Evolutionary conservation across 139 green algal species (phyloP).

Genomic region (Gonium pectorale): DNA sequence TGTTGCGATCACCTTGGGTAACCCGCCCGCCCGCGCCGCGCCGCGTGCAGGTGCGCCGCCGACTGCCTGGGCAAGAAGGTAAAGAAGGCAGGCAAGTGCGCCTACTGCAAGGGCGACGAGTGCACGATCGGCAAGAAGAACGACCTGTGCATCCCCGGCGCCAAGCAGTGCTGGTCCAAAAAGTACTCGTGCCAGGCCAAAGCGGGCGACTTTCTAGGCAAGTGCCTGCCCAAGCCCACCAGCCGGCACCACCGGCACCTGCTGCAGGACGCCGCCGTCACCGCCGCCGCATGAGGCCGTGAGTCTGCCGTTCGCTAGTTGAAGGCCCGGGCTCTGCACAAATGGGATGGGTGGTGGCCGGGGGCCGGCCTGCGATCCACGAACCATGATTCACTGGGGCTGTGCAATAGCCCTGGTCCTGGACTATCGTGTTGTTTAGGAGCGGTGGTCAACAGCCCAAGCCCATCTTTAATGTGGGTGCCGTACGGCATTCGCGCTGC

Average conservation of each 20-base stretch:
- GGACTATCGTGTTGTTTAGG: too few relatives aligned
- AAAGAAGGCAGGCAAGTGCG: conserved; percentile 13
- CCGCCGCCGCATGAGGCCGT: too few relatives aligned
- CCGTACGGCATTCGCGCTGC: too few relatives aligned
- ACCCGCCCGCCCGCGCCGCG: not conserved
- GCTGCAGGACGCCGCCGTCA: not conserved
- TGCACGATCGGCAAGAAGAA: not conserved
- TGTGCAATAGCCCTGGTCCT: too few relatives aligned
- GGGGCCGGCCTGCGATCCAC: too few relatives aligned
- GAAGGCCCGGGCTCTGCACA: too few relatives aligned
- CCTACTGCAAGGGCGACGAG: not conserved
- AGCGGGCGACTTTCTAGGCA: not conserved
- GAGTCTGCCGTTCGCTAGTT: too few relatives aligned
- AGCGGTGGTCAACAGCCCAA: too few relatives aligned
- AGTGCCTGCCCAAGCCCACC: not conserved
- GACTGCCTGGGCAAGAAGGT: not conserved
- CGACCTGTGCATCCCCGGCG: conserved; percentile 13
- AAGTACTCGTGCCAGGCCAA: not conserved
- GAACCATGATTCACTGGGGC: too few relatives aligned
- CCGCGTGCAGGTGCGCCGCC: not conserved
- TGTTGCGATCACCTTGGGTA: not conserved
- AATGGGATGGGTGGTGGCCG: too few relatives aligned
- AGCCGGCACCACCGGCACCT: not conserved
- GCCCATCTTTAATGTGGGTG: too few relatives aligned
- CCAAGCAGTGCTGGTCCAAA: conserved; percentile 3